phyloP scores from a whole-genome alignment of 2,329 filamentous ascomycete genomes.

The Claviceps spartinae region DNA sequence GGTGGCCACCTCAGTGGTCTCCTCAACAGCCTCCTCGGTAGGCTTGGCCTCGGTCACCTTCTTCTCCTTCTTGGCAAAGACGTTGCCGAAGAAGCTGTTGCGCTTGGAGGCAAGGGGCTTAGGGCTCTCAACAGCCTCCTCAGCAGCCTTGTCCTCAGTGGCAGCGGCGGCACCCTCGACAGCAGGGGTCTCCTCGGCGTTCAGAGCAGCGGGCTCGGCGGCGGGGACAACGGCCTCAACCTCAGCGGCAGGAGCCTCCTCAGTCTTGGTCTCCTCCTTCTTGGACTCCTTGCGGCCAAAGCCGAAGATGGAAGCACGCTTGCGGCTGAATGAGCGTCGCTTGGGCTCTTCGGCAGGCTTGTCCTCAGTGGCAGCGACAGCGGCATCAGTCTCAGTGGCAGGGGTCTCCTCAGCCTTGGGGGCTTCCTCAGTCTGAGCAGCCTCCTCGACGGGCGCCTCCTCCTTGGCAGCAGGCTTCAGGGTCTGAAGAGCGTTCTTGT shows the following conservation, averaged over 20 bases:
- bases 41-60: constrained; percentile 40
- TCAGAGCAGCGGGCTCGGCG: constrained; percentile 22
- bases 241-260: constrained; percentile 20
- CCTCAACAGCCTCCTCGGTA: constrained; percentile 26
- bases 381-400: constrained; percentile 16
- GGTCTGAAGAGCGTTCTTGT: constrained; percentile 75
- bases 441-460: constrained; percentile 17
- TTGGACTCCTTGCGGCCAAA: constrained; percentile 39
- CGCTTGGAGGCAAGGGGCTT: constrained; percentile 39
- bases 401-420: constrained; percentile 23
- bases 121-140: constrained; percentile 26
- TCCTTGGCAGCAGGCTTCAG: constrained; percentile 31
- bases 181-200: constrained; percentile 23
- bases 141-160: constrained; percentile 18
- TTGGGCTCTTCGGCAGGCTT: constrained; percentile 38
- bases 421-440: constrained; percentile 19
- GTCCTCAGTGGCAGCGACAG: constrained; percentile 19
- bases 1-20: constrained; percentile 27
- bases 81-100: constrained; percentile 40
- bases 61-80: constrained; percentile 44
- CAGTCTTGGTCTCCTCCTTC: constrained; percentile 22
- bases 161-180: constrained; percentile 18
- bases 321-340: constrained; percentile 49
- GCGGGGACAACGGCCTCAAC: constrained; percentile 20
- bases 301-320: constrained; percentile 52